Base-by-base conservation (phyloP, 768 basidiomycete species). In the Amanita polypyramis region DNA sequence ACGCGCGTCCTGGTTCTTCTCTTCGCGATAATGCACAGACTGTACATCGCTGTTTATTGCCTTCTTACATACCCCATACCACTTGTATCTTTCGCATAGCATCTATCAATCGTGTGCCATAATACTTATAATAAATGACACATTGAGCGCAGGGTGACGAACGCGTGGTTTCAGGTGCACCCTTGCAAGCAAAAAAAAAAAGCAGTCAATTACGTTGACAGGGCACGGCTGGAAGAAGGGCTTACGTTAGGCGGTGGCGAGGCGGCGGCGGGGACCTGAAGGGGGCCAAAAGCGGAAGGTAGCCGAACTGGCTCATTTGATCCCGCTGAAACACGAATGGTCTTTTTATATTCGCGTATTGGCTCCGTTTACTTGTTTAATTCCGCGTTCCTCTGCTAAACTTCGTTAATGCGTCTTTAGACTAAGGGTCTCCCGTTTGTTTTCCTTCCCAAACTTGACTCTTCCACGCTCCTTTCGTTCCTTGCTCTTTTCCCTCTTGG, bases 1-100 rank as follows among this genome's bases (percentile, higher is more conserved):
- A 70, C 86, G 89, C 52, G 86, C 89, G 45, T 92, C 89, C 50
- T 92, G 89, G 89, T 92, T 92, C 68, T 92, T 92, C 74, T 85
- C 83, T 64, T 81, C 85, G 55, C 81, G 85, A 62, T 83, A 68
- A 76, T 35, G 51, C 55, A 30, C 15, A n/a, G n/a, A 43, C 19
- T 47, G 47, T 54, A 48, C 53, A 45, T 59, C 45, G 19, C 20
- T 32, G 20, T 47, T 32, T 39, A 14, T 27, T 30, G 17, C 15
- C n/a, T 40, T 34, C 32, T 32, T 51, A 51, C 53, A 50, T 50
- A 42, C 47, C 37, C 36, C 54, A 51, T 53, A 47, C 52, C 48
- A 35, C 29, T 20, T 55, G 49, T 57, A 53, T 54, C 48, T 51
- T 45, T 58, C 46, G 51, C 54, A 56, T 52, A 46, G 44, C 51